Percentiles rank a stretch among this genome's conserved stretches.
phyloP scores from a whole-genome alignment of 805 yeast species.

The Torulaspora delbrueckii region DNA sequence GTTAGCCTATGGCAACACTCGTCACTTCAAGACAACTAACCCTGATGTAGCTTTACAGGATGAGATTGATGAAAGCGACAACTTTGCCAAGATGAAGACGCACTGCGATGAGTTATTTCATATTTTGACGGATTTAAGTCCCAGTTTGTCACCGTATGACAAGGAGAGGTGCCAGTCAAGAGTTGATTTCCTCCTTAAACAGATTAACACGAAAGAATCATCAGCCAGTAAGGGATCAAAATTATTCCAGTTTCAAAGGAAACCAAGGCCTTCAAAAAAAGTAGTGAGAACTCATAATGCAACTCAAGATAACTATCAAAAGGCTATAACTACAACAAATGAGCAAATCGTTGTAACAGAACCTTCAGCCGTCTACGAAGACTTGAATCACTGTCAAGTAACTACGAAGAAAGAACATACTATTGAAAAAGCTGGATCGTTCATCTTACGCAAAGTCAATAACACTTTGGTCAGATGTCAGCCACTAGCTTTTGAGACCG shows the following conservation, averaged over 20 bases:
- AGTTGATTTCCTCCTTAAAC: conserved; percentile 16
- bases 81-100: conserved; percentile 7
- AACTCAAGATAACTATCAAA: background rate
- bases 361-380: conserved; percentile 11
- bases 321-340: background rate
- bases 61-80: conserved; percentile 1
- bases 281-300: background rate
- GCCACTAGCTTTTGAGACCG: conserved; percentile 18
- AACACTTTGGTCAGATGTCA: conserved; percentile 15
- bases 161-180: conserved; percentile 15
- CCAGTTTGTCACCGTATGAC: conserved; percentile 19
- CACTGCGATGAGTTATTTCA: conserved; percentile 12
- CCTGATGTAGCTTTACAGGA: conserved; percentile 1
- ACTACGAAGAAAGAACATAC: background rate
- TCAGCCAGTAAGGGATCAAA: background rate
- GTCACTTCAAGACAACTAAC: background rate
- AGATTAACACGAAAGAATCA: conserved; percentile 8
- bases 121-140: conserved; percentile 10
- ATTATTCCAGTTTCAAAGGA: conserved; percentile 7
- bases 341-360: conserved; percentile 2
- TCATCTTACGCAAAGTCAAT: conserved; percentile 16
- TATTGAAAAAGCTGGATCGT: conserved; percentile 14
- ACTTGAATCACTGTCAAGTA: conserved; percentile 14
- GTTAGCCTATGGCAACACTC: too few relatives aligned
- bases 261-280: conserved; percentile 1